A percentile compares a stretch with the other conserved stretches of the same genome.
Evolutionary conservation across 2,329 filamentous ascomycete species (phyloP).

Genomic region (Mycosphaerella sp.): DNA sequence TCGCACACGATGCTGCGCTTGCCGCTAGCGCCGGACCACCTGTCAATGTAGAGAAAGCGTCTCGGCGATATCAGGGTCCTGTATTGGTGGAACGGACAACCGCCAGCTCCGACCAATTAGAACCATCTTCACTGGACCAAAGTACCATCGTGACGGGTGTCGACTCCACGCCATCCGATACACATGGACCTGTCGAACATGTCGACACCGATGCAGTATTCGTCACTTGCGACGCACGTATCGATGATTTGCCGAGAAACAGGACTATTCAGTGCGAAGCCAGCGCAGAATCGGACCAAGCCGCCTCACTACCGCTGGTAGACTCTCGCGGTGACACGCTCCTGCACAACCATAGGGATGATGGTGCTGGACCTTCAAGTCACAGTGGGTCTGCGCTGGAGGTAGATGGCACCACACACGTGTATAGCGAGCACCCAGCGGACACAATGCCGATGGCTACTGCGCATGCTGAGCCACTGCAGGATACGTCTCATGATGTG

Average conservation of each 20-base stretch:
- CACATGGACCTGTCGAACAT: background rate
- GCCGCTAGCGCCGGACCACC: background rate
- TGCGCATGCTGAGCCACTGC: background rate
- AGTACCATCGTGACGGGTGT: background rate
- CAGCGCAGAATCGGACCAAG: background rate
- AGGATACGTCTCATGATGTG: background rate
- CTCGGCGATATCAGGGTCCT: background rate
- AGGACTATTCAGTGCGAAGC: background rate
- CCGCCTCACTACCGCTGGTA: slow-evolving; percentile 2
- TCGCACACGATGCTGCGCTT: background rate
- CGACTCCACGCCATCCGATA: background rate
- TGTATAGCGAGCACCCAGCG: slow-evolving; percentile 11
- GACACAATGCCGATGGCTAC: background rate
- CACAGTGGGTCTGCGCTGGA: background rate
- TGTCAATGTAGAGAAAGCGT: background rate
- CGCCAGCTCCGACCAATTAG: slow-evolving; percentile 6
- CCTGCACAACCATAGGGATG: background rate
- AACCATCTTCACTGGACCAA: background rate
- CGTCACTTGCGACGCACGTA: background rate
- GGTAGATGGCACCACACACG: background rate
- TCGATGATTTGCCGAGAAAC: slow-evolving; percentile 1
- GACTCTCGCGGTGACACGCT: background rate
- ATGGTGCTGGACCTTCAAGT: background rate
- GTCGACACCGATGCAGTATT: slow-evolving; percentile 2
- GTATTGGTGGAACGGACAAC: background rate